Percentiles rank a stretch among this genome's conserved stretches.
Conservation (phyloP, 257 asterid species). For the Fraxinus anomala region DNA sequence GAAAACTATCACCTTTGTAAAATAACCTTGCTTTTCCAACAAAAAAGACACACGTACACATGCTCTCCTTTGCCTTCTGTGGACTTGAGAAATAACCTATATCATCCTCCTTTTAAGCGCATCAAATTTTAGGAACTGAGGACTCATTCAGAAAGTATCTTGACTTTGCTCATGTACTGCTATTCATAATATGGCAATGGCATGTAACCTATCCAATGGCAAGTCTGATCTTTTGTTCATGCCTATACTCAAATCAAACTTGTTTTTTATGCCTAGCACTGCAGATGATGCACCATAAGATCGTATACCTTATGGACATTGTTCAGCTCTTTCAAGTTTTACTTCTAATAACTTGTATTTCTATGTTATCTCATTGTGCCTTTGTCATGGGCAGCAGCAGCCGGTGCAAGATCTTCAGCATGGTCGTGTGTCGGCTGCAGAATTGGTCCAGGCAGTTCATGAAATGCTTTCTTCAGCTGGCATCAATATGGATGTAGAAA, state of each 20-base stretch:
- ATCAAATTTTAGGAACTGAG: neutral
- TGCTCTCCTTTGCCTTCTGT: neutral
- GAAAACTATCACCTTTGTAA: neutral
- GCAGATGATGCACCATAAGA: neutral
- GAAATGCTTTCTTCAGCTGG: slow-evolving; percentile 98
- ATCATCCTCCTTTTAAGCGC: neutral
- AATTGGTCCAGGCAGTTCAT: slow-evolving; percentile 91
- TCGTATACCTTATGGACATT: neutral
- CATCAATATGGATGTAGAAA: slow-evolving; percentile 74
- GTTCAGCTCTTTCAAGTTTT: slow-evolving; percentile 9
- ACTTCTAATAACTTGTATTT: neutral
- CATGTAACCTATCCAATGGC: neutral
- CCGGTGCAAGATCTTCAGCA: slow-evolving; percentile 68
- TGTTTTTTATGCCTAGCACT: neutral
- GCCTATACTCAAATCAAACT: neutral
- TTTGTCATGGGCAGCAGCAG: slow-evolving; percentile 42
- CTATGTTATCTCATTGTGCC: neutral
- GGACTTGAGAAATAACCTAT: neutral
- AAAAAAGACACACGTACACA: neutral
- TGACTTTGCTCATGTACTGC: neutral
- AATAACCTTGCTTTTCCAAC: neutral
- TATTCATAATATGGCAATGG: neutral
- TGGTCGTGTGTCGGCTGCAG: slow-evolving; percentile 86
- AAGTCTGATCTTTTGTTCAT: neutral
- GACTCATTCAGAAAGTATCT: neutral